These are phyloP conservation scores for Gamarada debralockiae DNA, from an alignment of 495 filamentous ascomycete genomes.

Conservation along the genomic window DNA sequence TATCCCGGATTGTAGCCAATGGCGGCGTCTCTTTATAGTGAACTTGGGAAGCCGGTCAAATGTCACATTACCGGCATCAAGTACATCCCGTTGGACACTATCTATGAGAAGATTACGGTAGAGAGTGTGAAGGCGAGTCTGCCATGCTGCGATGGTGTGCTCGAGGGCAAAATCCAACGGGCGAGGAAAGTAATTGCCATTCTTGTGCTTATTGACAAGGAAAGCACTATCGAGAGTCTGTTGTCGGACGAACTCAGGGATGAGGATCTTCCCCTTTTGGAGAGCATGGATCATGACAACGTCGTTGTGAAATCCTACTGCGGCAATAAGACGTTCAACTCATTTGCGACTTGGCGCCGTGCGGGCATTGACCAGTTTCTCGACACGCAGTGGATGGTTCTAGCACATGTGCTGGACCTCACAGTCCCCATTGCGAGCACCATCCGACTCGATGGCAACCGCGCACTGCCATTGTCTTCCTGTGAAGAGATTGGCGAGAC, in stretches of 20 bases:
- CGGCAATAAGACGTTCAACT: background rate
- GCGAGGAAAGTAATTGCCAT: constrained; percentile 1
- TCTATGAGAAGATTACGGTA: background rate
- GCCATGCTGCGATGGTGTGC: background rate
- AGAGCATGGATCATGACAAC: background rate
- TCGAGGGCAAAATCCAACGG: background rate
- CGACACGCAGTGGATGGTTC: background rate
- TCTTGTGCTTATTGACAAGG: background rate
- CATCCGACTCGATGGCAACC: background rate
- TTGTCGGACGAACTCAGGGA: background rate
- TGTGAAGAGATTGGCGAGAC: background rate
- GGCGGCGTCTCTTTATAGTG: too few species aligned
- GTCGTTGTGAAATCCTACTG: background rate
- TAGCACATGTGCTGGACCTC: background rate
- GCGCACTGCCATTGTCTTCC: background rate
- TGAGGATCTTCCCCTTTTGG: background rate
- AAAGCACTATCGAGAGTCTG: background rate
- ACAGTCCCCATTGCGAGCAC: background rate
- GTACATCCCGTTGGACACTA: background rate
- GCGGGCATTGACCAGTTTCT: background rate
- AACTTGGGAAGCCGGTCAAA: too few species aligned
- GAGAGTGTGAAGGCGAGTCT: background rate
- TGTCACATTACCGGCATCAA: too few species aligned
- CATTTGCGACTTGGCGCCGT: background rate
- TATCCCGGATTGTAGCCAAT: too few species aligned